Base-by-base conservation (phyloP, 1,284 basidiomycete genomes). In the Microbotryum scabiosae region DNA sequence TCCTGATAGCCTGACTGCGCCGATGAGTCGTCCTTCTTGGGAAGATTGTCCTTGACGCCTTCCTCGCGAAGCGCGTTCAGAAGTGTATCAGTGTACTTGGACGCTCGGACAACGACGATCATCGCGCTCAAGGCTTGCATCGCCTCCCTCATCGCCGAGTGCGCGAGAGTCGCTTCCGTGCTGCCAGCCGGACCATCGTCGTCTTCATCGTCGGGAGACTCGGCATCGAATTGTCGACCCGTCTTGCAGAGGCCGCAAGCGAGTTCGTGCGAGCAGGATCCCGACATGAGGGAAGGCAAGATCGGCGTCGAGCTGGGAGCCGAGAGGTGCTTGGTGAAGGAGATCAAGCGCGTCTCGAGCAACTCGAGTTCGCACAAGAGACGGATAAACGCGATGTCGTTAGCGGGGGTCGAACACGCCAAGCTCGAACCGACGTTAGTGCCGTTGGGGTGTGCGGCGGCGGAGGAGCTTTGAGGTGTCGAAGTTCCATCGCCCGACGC, bases 111-210 rank as follows among this genome's bases (percentile, higher is more conserved):
- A 41, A 69, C 66, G 41, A 72, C 61, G 20, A 71, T 57, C 60
- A 71, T 61, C 21, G 68, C 67, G 5, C 59, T 61, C 6, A 72
- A 51, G 3, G 70, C 69, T 55, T 70, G 64, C 64, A 71, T 65
- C 25, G 71, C 71, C 54, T 72, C 71, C 16, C 68, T 51, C 71
- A 72, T 71, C 20, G 71, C 71, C 36, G 64, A 66, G 23, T 68
- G 59, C 5, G 69, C 69, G 20, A 72, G 61, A 8, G 36, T 58
- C 41, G 23, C 57, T 62, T 51, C 61, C 55, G 26, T 58, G 43
- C 5, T 51, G 28, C 14, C 44, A 51, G 12, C 51, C 53, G 46
- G 8, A 2, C 5, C 60, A 20, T 23, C 36, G 18, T 36, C 41
- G 36, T 14, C n/a, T 21, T 63, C 68, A 36, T 70, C 65, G 28